Percentiles rank a stretch among this genome's conserved stretches.
These are phyloP conservation scores for Colletotrichum chrysophilum DNA, from an alignment of 2,329 filamentous ascomycete species.

Conservation along the genomic window DNA sequence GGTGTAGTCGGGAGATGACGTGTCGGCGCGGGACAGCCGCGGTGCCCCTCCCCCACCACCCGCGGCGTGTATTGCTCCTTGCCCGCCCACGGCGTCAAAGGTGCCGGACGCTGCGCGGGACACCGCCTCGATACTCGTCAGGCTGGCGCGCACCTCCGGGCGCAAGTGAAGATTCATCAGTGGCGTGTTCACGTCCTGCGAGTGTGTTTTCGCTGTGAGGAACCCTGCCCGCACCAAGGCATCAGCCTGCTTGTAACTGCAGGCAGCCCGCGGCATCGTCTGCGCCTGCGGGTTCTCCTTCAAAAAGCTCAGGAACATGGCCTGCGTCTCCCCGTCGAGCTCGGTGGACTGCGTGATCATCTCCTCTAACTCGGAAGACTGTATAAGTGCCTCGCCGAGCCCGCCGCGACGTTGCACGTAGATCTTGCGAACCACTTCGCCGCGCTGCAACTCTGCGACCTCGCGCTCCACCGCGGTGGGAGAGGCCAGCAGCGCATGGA, in stretches of 20 bases:
- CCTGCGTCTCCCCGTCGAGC: conserved; percentile 44
- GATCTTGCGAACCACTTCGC: conserved; percentile 65
- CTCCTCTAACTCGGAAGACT: conserved; percentile 54
- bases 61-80: conserved; percentile 66
- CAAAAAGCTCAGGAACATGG: conserved; percentile 58
- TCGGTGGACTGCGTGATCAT: conserved; percentile 27
- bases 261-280: conserved; percentile 25
- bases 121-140: conserved; percentile 67
- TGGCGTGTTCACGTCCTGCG: conserved; percentile 22
- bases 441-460: conserved; percentile 62
- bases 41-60: conserved; percentile 58
- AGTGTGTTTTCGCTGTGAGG: conserved; percentile 53
- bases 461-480: conserved; percentile 72
- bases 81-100: conserved; percentile 71
- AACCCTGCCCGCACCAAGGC: conserved; percentile 71
- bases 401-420: conserved; percentile 65
- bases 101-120: conserved; percentile 72
- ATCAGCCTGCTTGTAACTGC: conserved; percentile 48
- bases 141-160: conserved; percentile 58
- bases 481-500: conserved; percentile 63
- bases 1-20: conserved; percentile 43
- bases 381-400: conserved; percentile 69
- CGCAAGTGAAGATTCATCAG: conserved; percentile 48
- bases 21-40: conserved; percentile 29
- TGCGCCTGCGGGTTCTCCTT: conserved; percentile 51